Evolutionary conservation across 106 monocot species (phyloP), one percentile per base, ranked within the genome.

Genomic region (Phalaenopsis aphrodite): DNA sequence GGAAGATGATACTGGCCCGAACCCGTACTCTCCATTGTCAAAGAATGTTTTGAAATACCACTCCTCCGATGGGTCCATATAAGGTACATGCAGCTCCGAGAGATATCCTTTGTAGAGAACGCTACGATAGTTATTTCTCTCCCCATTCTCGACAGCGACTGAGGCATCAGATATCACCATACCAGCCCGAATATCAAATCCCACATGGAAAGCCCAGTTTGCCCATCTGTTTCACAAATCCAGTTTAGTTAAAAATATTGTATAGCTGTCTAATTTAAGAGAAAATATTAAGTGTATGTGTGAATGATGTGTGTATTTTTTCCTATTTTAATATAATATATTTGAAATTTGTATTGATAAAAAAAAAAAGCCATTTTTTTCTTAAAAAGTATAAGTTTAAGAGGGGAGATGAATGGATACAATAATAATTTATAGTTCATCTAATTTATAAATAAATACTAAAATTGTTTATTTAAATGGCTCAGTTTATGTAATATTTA

Each of bases 41-140:
- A 95, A 83, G 83, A 75, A 92, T 0, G 92, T 87, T 65, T 78
- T 84, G 78, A 84, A 90, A 85, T 92, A 95, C 92, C 94, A 92
- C 46, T 88, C 94, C 56, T 92, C 90, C 0, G 64, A 49, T 0
- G 92, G 89, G 57, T 95, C 88, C 92, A 92, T 92, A 84, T 92
- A 95, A 0, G 94, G 94, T 0, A 90, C 88, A 71, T 90, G 90
- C 3, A 92, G 52, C 72, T 95, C 94, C 3, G 92, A 92, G 8
- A 88, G 58, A 42, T 78, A 86, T 12, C 90, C 89, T 15, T 83
- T 85, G 86, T 94, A 87, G 1, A 94, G 82, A 14, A 94, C 94
- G 2, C 43, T 77, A 5, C 90, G 82, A 41, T 43, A 43, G 1
- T 37, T 38, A 19, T 56, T 42, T 1, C 43, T 47, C 14, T 52